phyloP scores from a whole-genome alignment of 148 eudicot species.

The Nepenthes gracilis region DNA sequence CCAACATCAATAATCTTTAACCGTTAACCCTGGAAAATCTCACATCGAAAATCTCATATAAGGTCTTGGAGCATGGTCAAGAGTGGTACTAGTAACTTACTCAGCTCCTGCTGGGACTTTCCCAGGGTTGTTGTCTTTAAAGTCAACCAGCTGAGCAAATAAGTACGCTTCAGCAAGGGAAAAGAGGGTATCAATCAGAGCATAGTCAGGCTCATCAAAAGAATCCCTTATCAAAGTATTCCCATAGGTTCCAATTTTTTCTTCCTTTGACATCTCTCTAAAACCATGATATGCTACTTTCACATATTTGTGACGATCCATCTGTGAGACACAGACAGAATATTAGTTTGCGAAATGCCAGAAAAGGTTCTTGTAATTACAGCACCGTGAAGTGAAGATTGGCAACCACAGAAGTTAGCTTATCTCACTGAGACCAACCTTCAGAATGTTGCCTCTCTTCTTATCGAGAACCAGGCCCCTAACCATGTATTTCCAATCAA shows the following conservation, averaged over 20 bases:
- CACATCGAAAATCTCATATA: background rate
- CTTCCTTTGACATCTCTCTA: conserved; percentile 66
- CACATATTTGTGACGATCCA: conserved; percentile 97
- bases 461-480: conserved; percentile 95
- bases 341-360: background rate
- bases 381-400: background rate
- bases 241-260: conserved; percentile 76
- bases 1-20: background rate
- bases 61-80: background rate
- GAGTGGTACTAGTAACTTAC: conserved; percentile 32
- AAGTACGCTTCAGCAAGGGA: conserved; percentile 95
- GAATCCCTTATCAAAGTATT: conserved; percentile 70
- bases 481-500: conserved; percentile 98
- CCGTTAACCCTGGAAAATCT: background rate
- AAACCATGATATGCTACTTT: conserved; percentile 99
- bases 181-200: conserved; percentile 90
- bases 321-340: conserved; percentile 34
- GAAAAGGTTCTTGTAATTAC: background rate
- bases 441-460: conserved; percentile 92
- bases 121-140: conserved; percentile 76
- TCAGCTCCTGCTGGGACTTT: conserved; percentile 56
- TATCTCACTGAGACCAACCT: conserved; percentile 32
- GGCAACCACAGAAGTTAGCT: background rate
- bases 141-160: conserved; percentile 97
- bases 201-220: conserved; percentile 97